phyloP scores from a whole-genome alignment of 1,284 basidiomycete genomes.

The Rhodofomes roseus region DNA sequence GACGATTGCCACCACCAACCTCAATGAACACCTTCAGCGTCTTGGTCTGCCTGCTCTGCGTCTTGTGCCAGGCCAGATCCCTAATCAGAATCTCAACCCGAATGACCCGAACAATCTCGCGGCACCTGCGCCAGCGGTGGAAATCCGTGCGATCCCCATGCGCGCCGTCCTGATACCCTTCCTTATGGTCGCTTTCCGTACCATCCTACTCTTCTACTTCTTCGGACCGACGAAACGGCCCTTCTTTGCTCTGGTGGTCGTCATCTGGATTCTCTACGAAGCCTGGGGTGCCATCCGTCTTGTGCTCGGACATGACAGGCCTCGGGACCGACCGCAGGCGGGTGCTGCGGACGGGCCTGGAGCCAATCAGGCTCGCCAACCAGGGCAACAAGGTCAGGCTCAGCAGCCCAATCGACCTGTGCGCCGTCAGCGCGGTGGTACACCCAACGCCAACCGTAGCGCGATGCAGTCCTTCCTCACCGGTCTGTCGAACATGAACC shows the following conservation, averaged over 20 bases:
- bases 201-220: conserved; percentile 70
- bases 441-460: conserved; percentile 6
- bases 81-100: conserved; percentile 18
- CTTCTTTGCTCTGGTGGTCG: conserved; percentile 60
- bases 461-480: conserved; percentile 42
- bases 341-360: conserved; percentile 4
- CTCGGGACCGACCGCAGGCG: conserved; percentile 7
- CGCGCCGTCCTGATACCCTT: conserved; percentile 65
- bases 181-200: conserved; percentile 64
- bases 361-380: not conserved
- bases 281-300: conserved; percentile 69
- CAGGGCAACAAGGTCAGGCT: not conserved
- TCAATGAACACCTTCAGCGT: conserved; percentile 60
- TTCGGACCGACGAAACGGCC: conserved; percentile 75
- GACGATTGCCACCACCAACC: conserved; percentile 32
- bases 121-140: conserved; percentile 31
- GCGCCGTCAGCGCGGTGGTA: not conserved
- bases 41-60: conserved; percentile 54
- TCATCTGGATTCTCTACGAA: conserved; percentile 73
- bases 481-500: conserved; percentile 51
- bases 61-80: conserved; percentile 27
- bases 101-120: conserved; percentile 26
- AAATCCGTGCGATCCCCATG: conserved; percentile 47
- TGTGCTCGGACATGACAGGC: conserved; percentile 30
- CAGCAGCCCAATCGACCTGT: conserved; percentile 11